phyloP scores from a whole-genome alignment of 179 eudicot genomes.

The Actinidia arguta region DNA sequence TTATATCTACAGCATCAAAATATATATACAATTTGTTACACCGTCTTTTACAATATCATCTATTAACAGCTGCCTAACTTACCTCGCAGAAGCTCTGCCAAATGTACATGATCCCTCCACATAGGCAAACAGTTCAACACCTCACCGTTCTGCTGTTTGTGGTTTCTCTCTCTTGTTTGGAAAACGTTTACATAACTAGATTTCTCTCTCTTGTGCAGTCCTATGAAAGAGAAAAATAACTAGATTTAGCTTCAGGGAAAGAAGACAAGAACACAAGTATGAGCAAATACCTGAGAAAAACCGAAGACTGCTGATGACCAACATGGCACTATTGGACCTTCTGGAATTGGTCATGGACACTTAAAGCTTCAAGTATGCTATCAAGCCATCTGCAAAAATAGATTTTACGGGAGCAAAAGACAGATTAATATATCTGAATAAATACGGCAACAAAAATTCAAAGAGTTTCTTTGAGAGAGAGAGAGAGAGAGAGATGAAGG shows the following conservation, averaged over 20 bases:
- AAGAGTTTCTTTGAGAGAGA: too few relatives aligned
- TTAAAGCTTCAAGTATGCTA: slow-evolving; percentile 80
- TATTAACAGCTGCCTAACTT: slow-evolving; percentile 11
- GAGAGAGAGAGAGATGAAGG: too few relatives aligned
- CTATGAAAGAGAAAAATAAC: background rate
- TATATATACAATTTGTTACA: slow-evolving; percentile 1
- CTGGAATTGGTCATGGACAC: slow-evolving; percentile 51
- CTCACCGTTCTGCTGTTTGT: slow-evolving; percentile 12
- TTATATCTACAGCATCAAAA: background rate
- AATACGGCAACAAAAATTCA: too few relatives aligned
- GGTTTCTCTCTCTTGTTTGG: background rate
- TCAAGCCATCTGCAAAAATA: slow-evolving; percentile 67
- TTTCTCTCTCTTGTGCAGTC: too few relatives aligned
- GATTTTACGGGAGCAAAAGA: background rate
- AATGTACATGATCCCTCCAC: slow-evolving; percentile 16
- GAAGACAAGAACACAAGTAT: background rate
- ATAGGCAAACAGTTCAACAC: slow-evolving; percentile 9
- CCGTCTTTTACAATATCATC: background rate
- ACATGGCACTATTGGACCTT: slow-evolving; percentile 36
- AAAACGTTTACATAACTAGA: background rate
- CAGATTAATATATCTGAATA: too few relatives aligned
- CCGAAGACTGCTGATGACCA: background rate
- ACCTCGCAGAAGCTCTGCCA: slow-evolving; percentile 17
- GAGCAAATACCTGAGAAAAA: background rate
- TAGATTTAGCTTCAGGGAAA: background rate